These are phyloP conservation scores for Rostrohypoxylon terebratum DNA, from an alignment of 495 filamentous ascomycete genomes.

Conservation along the genomic window DNA sequence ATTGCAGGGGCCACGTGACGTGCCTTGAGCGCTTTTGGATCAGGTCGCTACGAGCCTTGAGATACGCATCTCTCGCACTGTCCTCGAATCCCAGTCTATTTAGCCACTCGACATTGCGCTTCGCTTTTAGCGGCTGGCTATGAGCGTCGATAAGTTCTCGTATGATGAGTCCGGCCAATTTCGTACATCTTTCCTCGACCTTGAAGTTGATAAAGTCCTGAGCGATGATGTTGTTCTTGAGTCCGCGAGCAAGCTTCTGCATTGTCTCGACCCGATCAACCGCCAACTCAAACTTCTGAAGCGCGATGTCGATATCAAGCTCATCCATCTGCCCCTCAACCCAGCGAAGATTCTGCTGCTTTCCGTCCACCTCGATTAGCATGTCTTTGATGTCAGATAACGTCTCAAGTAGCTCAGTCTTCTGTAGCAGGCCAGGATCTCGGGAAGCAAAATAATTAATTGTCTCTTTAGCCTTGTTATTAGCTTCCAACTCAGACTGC, in stretches of 20 bases:
- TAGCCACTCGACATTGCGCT: conserved; percentile 81
- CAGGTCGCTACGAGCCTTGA: conserved; percentile 78
- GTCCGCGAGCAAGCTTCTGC: conserved; percentile 76
- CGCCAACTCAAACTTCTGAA: conserved; percentile 88
- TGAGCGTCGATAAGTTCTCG: conserved; percentile 79
- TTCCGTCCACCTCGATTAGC: conserved; percentile 94
- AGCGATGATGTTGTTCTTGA: conserved; percentile 85
- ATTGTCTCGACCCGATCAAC: conserved; percentile 86
- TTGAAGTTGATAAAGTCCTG: conserved; percentile 91
- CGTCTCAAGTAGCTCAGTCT: conserved; percentile 75
- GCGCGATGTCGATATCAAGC: conserved; percentile 92
- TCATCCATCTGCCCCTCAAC: conserved; percentile 96
- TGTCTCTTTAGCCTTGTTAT: conserved; percentile 79
- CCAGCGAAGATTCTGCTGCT: conserved; percentile 94
- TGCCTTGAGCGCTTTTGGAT: conserved; percentile 87
- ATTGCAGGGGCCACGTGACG: conserved; percentile 40
- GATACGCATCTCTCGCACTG: conserved; percentile 85
- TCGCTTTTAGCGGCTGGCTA: conserved; percentile 76
- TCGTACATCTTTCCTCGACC: conserved; percentile 84
- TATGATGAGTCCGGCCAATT: conserved; percentile 78
- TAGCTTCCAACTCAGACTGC: conserved; percentile 84
- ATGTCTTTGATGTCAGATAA: conserved; percentile 79
- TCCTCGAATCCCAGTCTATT: conserved; percentile 89
- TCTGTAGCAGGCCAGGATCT: conserved; percentile 76
- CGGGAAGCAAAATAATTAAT: conserved; percentile 83